Base-by-base conservation (phyloP, 139 green algal species). In the Ulvella scutata region DNA sequence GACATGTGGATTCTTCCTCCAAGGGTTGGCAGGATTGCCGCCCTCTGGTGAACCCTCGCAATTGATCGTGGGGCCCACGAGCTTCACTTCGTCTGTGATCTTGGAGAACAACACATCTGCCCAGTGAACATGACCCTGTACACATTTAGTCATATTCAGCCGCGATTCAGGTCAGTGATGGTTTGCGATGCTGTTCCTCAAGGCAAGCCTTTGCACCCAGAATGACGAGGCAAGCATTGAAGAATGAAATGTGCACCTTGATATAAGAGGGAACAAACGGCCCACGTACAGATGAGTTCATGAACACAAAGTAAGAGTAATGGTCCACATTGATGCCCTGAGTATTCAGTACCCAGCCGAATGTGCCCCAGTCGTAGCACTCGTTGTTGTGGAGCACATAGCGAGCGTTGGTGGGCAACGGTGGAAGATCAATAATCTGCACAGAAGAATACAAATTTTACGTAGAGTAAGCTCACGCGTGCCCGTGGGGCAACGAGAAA, bases 321-420 rank as follows among this genome's bases (percentile, higher is more conserved):
- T 72, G 6, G 3, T 44, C 43, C 3, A 72, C 31, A 26, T 74
- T 35, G 28, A 85, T 79, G 3, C 83, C 62, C 21, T 83, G 72
- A 9, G 29, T 81, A 3, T 76, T 37, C 43, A 94, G 79, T 39
- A 93, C 75, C 88, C 88, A 93, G 20, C 88, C 89, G 17, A 89
- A 87, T 2, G 87, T 92, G 43, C 89, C 89, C 81, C 88, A 90
- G 77, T 94, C 89, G 43, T 90, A 94, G 82, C 89, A 94, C 37
- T 88, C 79, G 72, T 93, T 93, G 2, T 76, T 40, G 72, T 94
- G 89, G 28, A 43, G 72, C 31, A 90, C 76, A 72, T 90, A 91
- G 23, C 74, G 79, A 1, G 85, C 87, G 67, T 93, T 87, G 26
- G 43, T 4, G 2, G 85, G 89, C 33, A 93, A 77, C 3, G 44